These are phyloP conservation scores for Plasmodium fragile DNA, from an alignment of 169 alveolate genomes.

Conservation along the genomic window DNA sequence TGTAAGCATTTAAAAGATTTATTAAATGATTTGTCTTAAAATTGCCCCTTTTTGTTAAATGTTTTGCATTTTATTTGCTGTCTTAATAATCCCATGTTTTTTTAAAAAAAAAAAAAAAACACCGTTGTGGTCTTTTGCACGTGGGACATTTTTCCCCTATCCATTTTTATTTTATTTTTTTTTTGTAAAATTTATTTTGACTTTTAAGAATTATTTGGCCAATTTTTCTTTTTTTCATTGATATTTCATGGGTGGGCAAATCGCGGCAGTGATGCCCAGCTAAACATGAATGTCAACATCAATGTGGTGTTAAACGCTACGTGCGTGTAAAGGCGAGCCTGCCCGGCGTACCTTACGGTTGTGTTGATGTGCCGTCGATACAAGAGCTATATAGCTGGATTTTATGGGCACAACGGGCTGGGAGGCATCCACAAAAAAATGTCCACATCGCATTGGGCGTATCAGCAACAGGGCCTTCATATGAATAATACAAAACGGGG, in stretches of 20 bases:
- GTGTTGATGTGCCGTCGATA: not conserved
- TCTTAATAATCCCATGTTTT: not conserved
- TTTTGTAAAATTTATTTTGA: not conserved
- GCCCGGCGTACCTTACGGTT: not conserved
- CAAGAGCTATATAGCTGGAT: not conserved
- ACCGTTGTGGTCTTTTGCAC: not conserved
- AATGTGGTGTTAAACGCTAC: not conserved
- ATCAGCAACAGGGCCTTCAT: not conserved
- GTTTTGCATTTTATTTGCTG: not conserved
- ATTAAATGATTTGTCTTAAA: slow-evolving; percentile 9
- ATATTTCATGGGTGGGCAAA: not conserved
- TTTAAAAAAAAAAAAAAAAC: not conserved
- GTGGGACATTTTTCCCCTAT: not conserved
- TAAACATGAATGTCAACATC: not conserved
- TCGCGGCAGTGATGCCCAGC: not conserved
- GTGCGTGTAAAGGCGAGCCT: not conserved
- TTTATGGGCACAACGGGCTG: not conserved
- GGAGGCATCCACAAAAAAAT: not conserved
- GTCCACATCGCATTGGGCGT: not conserved
- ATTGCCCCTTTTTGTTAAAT: not conserved
- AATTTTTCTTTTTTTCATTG: not conserved
- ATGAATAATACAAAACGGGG: not conserved
- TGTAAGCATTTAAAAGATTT: not conserved
- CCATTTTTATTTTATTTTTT: not conserved
- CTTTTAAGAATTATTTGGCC: not conserved